Evolutionary conservation across 2,329 filamentous ascomycete genomes (phyloP), one percentile per base, ranked within the genome.

Genomic region (Beauveria sp.): DNA sequence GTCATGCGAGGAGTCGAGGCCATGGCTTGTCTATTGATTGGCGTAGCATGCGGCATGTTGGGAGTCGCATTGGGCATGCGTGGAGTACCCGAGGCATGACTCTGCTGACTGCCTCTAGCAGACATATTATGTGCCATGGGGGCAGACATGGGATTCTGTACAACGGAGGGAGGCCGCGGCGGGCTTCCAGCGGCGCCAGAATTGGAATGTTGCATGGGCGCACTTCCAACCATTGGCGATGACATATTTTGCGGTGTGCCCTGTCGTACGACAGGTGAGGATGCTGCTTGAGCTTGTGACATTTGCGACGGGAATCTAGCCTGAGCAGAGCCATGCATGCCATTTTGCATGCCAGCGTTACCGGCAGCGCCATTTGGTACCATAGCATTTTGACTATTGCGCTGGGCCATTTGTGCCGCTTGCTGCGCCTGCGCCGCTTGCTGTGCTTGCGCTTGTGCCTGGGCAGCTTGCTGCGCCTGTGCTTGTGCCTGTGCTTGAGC

Each of bases 161-260:
- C 84, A 5, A 86, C 85, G 18, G 87, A 90, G 0, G 86, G 77
- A 18, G 88, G 86, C 50, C 87, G 79, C 20, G 85, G 78, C 28
- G 88, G 88, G 67, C 87, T 90, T 57, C 79, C 84, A 22, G 85
- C 86, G 79, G 89, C 86, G 66, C 81, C 87, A 1, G 87, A 89
- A 54, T 82, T 84, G 30, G 84, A 85, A 42, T 81, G 79, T 64
- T 87, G 84, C 86, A 89, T 88, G 0, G 83, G 75, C 28, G 82
- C 81, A 42, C 81, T 81, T 49, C 78, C 78, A n/a, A 85, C 80
- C 78, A 84, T 86, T 9, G 86, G 86, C 1, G 86, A 88, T 5
- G 86, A 87, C 75, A 84, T 82, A 61, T 82, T 84, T 61, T 86
- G 84, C 14, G 86, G 86, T 1, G 85, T 88, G 24, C 82, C 83